phyloP scores from a whole-genome alignment of 768 basidiomycete species.

The Pulveroboletus frians region DNA sequence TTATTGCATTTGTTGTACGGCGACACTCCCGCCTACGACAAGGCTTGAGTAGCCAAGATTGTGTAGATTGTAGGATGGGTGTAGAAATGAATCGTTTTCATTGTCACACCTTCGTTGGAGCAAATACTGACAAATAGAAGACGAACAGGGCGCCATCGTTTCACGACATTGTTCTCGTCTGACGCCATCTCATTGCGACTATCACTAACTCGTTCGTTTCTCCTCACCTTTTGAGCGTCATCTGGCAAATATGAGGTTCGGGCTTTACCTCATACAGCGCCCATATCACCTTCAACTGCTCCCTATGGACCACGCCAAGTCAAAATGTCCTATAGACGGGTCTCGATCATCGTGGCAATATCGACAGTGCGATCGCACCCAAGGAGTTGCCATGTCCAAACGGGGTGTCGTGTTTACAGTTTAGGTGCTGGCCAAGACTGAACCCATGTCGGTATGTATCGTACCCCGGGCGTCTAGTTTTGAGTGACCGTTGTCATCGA shows the following conservation, averaged over 20 bases:
- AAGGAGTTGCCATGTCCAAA: background rate
- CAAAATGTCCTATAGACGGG: background rate
- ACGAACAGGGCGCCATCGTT: too few relatives aligned
- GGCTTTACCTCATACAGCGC: background rate
- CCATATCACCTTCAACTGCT: too few relatives aligned
- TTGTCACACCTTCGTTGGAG: background rate
- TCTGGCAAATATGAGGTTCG: background rate
- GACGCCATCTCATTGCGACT: background rate
- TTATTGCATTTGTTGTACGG: constrained; percentile 7
- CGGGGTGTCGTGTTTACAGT: too few relatives aligned
- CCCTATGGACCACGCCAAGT: background rate
- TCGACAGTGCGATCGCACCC: background rate
- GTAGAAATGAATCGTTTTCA: background rate
- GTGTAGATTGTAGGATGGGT: too few relatives aligned
- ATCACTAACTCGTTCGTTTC: background rate
- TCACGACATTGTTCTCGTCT: background rate
- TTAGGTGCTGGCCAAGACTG: too few relatives aligned
- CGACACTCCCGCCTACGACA: constrained; percentile 17
- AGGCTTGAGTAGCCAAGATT: background rate
- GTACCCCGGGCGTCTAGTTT: background rate
- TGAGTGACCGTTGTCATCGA: background rate
- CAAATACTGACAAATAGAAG: background rate
- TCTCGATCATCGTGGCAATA: background rate
- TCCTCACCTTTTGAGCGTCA: background rate
- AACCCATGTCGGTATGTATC: background rate